Percentiles rank a stretch among this genome's conserved stretches.
These are phyloP conservation scores for Odonthalia washingtoniensis DNA, from an alignment of 31 red algal species.

Conservation along the genomic window DNA sequence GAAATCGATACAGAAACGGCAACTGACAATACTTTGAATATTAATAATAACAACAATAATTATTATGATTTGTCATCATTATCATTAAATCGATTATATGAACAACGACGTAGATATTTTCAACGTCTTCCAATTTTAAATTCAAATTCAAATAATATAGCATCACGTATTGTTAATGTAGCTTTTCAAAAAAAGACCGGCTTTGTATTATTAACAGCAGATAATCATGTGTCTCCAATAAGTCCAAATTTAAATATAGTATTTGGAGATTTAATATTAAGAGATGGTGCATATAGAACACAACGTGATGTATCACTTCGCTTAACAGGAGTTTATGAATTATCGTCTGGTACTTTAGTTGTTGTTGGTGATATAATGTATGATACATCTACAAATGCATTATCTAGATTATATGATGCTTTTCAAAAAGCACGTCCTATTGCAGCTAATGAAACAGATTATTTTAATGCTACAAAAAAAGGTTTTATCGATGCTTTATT, in stretches of 20 bases:
- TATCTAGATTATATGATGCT: slow-evolving; percentile 55
- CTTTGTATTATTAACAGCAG: slow-evolving; percentile 63
- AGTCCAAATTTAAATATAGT: slow-evolving; percentile 65
- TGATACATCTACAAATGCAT: slow-evolving; percentile 21
- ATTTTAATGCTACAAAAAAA: slow-evolving; percentile 46
- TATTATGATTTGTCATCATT: no score
- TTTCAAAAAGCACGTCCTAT: neutral
- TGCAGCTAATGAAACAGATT: neutral
- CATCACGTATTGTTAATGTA: slow-evolving; percentile 21
- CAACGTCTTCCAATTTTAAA: neutral
- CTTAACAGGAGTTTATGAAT: slow-evolving; percentile 76
- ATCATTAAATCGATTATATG: no score
- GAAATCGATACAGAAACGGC: no score
- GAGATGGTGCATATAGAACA: slow-evolving; percentile 84
- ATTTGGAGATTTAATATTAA: slow-evolving; percentile 67
- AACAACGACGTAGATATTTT: neutral
- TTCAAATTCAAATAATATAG: no score
- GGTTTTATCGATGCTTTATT: slow-evolving; percentile 46
- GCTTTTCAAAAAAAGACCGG: slow-evolving; percentile 57
- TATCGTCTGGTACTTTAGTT: slow-evolving; percentile 47
- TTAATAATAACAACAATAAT: no score
- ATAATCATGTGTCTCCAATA: slow-evolving; percentile 45
- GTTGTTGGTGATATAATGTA: slow-evolving; percentile 70
- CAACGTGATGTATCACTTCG: slow-evolving; percentile 58
- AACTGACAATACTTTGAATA: no score